Conservation (phyloP, 2,329 filamentous ascomycete genomes). For the Aspergillus melleus region DNA sequence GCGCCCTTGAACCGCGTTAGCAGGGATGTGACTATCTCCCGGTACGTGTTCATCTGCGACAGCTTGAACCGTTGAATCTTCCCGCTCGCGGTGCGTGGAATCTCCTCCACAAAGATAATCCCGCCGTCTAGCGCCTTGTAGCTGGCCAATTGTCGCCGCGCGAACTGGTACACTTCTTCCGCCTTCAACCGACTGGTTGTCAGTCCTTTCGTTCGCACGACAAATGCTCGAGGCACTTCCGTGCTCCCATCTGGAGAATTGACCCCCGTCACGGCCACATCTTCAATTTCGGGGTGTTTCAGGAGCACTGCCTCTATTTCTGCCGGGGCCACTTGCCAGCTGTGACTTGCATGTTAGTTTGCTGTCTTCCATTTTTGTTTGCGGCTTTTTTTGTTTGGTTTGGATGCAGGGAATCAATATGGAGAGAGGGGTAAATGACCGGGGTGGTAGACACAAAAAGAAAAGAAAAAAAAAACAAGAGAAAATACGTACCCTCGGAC, state of each 20-base stretch:
- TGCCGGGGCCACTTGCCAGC: constrained; percentile 51
- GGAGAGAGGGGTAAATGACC: not conserved
- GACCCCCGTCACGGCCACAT: constrained; percentile 50
- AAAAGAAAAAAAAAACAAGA: not conserved
- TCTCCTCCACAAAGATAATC: constrained; percentile 49
- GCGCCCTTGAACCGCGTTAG: constrained; percentile 26
- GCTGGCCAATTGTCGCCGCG: constrained; percentile 43
- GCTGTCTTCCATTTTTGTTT: not conserved
- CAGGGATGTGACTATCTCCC: constrained; percentile 36
- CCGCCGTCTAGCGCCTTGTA: constrained; percentile 52
- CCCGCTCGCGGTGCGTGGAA: constrained; percentile 51
- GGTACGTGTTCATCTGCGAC: constrained; percentile 40
- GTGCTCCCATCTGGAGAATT: constrained; percentile 33
- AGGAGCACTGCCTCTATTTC: constrained; percentile 50
- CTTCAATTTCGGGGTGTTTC: constrained; percentile 44
- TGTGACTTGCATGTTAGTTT: constrained; percentile 14
- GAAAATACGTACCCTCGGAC: constrained; percentile 42
- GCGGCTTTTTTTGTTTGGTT: not conserved
- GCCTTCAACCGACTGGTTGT: constrained; percentile 29
- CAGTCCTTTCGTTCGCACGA: constrained; percentile 38
- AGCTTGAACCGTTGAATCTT: constrained; percentile 50
- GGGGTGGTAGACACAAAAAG: not conserved
- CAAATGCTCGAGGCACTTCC: constrained; percentile 48
- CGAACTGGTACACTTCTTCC: constrained; percentile 46
- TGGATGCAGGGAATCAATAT: not conserved